Conservation (phyloP, 2,329 filamentous ascomycete genomes). For the Alternaria solani region DNA sequence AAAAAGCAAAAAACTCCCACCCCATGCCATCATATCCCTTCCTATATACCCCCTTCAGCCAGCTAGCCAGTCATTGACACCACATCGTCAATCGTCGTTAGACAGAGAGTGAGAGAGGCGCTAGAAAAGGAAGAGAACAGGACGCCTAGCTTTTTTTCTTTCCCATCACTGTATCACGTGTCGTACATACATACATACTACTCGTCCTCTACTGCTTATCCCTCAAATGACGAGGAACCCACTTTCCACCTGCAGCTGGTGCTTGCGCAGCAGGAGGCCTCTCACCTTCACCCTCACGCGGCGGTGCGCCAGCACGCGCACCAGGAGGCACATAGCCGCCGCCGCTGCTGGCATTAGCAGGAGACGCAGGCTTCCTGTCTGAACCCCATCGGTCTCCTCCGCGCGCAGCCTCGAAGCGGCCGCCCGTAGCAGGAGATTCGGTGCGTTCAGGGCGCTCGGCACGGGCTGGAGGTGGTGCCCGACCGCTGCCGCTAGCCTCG, state of each 20-base stretch:
- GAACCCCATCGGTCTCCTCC: constrained; percentile 41
- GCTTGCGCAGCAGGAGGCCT: constrained; percentile 35
- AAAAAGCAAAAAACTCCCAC: background rate
- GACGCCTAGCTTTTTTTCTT: constrained; percentile 7
- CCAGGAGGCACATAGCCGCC: constrained; percentile 42
- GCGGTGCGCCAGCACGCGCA: constrained; percentile 34
- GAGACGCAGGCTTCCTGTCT: constrained; percentile 42
- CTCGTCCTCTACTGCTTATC: constrained; percentile 23
- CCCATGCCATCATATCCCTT: constrained; percentile 15
- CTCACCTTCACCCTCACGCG: constrained; percentile 37
- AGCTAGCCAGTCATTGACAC: constrained; percentile 7
- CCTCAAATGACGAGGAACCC: constrained; percentile 51
- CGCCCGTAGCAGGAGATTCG: constrained; percentile 39
- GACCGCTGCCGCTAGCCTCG: constrained; percentile 41
- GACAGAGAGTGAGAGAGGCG: background rate
- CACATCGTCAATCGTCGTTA: constrained; percentile 14
- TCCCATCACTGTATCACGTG: background rate
- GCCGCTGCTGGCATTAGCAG: constrained; percentile 39
- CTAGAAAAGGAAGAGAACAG: constrained; percentile 15
- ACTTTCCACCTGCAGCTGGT: constrained; percentile 47
- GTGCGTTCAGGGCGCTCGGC: constrained; percentile 21
- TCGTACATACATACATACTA: background rate
- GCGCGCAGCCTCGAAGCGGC: constrained; percentile 20
- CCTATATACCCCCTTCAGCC: background rate
- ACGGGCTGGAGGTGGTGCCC: constrained; percentile 37